Evolutionary conservation across 2,329 filamentous ascomycete species (phyloP), one percentile per base, ranked within the genome.

Genomic region (Sporothrix euskadiensis): DNA sequence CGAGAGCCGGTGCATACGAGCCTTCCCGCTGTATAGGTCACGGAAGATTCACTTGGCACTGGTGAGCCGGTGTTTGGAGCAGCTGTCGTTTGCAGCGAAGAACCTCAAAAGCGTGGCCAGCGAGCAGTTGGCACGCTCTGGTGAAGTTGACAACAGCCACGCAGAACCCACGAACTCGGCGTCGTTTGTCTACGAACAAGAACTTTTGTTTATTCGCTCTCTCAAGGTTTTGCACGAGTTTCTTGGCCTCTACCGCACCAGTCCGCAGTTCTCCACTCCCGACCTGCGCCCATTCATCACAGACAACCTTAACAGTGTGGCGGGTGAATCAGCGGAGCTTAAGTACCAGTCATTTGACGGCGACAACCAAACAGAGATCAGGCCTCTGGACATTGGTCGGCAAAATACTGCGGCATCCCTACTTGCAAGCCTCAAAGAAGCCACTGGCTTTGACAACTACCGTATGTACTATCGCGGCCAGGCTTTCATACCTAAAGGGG

Each of bases 401-500:
- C 85, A 88, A 35, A 93, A 94, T 73, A 96, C 92, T 0, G 87
- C 89, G 7, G 87, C 88, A 1, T 90, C 92, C 57, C 83, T 97
- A 5, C 85, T 92, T 41, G 88, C 90, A 22, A 89, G 86, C 73
- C 81, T 97, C 56, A 86, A 88, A 44, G 86, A 90, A 74, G 87
- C 87, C 19, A 95, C 92, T 0, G 91, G 92, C 0, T 96, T 94
- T 78, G 88, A 90, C 5, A 93, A 92, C 77, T 92, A 94, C 77
- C 90, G 88, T 3, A 84, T 93, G 0, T 95, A 94, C 79, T 90
- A 89, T 76, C 87, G 87, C 19, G 93, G 93, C 0, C 86, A 86
- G 71, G 85, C 86, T n/a, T 83, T 95, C 72, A 84, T 89, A 59
- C 86, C 92, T 1, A 84, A 85, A 1, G 86, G 90, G 69, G 83